These are phyloP conservation scores for Phytophthora constricta DNA, from an alignment of 352 stramenopile genomes.

Conservation along the genomic window DNA sequence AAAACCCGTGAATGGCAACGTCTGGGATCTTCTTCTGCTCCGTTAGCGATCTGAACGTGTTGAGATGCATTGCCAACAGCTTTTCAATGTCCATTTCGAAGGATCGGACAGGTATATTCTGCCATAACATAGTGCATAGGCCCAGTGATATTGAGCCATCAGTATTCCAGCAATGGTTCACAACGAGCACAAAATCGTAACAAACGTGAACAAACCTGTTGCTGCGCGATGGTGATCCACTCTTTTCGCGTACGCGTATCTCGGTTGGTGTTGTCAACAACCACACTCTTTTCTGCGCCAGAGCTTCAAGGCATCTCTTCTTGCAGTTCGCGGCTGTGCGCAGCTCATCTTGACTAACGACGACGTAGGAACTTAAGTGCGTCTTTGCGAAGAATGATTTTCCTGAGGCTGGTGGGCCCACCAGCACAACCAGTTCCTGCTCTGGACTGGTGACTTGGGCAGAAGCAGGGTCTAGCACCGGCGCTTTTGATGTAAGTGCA, in stretches of 20 bases:
- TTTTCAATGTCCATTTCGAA: constrained; percentile 85
- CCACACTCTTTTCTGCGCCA: constrained; percentile 72
- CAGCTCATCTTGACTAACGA: constrained; percentile 89
- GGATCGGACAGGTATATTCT: constrained; percentile 71
- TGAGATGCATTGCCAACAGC: constrained; percentile 84
- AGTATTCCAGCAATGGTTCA: neutral
- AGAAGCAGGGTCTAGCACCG: constrained; percentile 32
- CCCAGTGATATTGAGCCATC: neutral
- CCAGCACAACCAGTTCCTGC: constrained; percentile 77
- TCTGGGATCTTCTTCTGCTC: constrained; percentile 80
- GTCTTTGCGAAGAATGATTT: constrained; percentile 71
- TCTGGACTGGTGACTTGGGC: constrained; percentile 32
- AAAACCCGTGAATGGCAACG: constrained; percentile 90
- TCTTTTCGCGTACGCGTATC: constrained; percentile 63
- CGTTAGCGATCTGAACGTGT: constrained; percentile 81
- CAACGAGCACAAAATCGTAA: neutral
- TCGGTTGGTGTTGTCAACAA: constrained; percentile 90
- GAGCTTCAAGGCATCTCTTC: constrained; percentile 55
- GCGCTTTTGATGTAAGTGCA: constrained; percentile 18
- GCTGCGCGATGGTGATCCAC: constrained; percentile 75
- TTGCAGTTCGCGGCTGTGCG: constrained; percentile 83
- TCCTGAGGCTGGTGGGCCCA: constrained; percentile 75
- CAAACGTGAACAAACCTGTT: constrained; percentile 47
- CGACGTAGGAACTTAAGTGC: constrained; percentile 57
- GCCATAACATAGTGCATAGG: neutral